Evolutionary conservation across 2,329 filamentous ascomycete genomes (phyloP), one percentile per base, ranked within the genome.

Genomic region (Pseudopyrenochaeta lycopersici): DNA sequence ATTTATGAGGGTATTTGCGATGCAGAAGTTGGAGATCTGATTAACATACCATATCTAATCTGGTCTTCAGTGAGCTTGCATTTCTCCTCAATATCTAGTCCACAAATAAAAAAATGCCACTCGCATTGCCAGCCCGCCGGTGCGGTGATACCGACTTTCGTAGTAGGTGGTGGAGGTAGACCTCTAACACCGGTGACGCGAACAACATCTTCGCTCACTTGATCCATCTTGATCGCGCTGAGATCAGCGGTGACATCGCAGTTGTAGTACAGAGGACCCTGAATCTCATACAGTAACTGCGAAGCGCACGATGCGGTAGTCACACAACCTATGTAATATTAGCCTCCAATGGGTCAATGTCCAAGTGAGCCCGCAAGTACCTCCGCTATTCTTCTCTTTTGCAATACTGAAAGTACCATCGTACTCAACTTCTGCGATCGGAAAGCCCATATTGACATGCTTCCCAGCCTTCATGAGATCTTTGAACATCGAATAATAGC

Each of bases 221-320:
- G 39, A n/a, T 38, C 55, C 56, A 58, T 66, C 14, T 62, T 54
- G 45, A 62, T 58, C 9, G 43, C 18, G 0, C 45, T 52, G 15
- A 58, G 82, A 46, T 66, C 51, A 7, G 58, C 54, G 11, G 52
- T 53, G 11, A 60, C 57, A 42, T 66, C 79, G 2, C 78, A 82
- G 68, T 85, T 85, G 75, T 80, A 83, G 66, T 86, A 56, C 58
- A 76, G 50, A 3, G 62, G 60, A n/a, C 63, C 63, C 39, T 69
- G 66, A 5, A 69, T 66, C 52, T 68, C 63, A 38, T 77, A 85
- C 1, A 85, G 61, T 2, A 85, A 71, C 54, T 85, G 83, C 3
- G 78, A 80, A 1, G 77, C 76, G 56, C 80, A 81, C 1, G 82
- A 84, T 48, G 82, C 79, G 3, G 79, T 76, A 1, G 75, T 74